Base-by-base conservation (phyloP, 257 asterid genomes). In the Parsonsia alboflavescens region DNA sequence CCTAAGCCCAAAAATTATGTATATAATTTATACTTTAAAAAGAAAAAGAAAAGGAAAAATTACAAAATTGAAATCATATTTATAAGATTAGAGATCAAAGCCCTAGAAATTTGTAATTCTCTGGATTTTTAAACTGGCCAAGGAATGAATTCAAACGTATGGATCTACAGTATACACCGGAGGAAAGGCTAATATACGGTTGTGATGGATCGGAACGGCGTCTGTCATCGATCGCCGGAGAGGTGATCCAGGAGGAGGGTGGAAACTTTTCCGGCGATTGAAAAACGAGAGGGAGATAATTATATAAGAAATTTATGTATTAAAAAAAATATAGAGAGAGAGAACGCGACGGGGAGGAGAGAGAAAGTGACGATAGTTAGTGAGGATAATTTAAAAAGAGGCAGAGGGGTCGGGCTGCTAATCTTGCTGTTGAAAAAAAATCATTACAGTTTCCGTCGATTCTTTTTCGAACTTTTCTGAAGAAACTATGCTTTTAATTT, bases 251-350 rank as follows among this genome's bases (percentile, higher is more conserved):
- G 57, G 73, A 66, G 45, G 74, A 64, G 46, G 50, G 24, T 64
- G 48, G 73, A 26, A 73, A 54, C 39, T 59, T 52, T 75, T 28
- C 86, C 81, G 88, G 78, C 86, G 78, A 76, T 73, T 74, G 64
- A 65, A 52, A 59, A 48, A 22, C 22, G 41, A 44, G 57, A 75
- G 76, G 61, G 75, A 78, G 73, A 50, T 36, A 53, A 2, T 48
- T 70, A 45, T 67, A n/a, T 42, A 26, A 52, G 44, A 64, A 21
- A 74, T 59, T n/a, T 73, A 70, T 50, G 71, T 26, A 13, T 50
- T n/a, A 45, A 19, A 52, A 62, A 12, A 52, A 11, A 5, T 22
- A 54, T 26, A n/a, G 61, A 54, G 61, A 54, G 61, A 54, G 39
- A 41, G 75, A 79, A 22, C 19, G 56, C 49, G 9, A 24, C 28